Evolutionary conservation across 2,329 filamentous ascomycete species (phyloP).

Genomic region (Phialophora tarda): DNA sequence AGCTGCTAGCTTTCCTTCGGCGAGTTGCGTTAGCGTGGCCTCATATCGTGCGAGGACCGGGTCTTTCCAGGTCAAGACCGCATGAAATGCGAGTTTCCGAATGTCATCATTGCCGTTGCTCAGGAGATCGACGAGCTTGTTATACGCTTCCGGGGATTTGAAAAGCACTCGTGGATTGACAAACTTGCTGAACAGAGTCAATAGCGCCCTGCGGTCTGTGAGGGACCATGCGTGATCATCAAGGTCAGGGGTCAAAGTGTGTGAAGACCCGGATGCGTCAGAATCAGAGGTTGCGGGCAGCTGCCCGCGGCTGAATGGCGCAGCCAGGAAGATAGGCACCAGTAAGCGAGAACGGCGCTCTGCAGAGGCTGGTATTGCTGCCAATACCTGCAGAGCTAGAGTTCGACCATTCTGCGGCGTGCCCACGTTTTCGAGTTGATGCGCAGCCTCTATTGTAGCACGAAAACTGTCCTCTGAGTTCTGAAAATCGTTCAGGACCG

Average conservation of each 20-base stretch:
- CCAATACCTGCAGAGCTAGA: constrained; percentile 80
- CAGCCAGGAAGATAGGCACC: constrained; percentile 83
- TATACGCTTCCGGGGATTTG: constrained; percentile 75
- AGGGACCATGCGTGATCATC: constrained; percentile 50
- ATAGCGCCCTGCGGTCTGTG: constrained; percentile 78
- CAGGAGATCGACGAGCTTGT: constrained; percentile 74
- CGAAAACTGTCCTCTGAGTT: constrained; percentile 65
- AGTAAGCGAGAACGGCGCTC: constrained; percentile 85
- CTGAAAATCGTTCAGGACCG: constrained; percentile 60
- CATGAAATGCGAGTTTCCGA: constrained; percentile 82
- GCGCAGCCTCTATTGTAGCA: constrained; percentile 62
- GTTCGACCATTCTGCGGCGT: constrained; percentile 62
- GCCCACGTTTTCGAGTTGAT: constrained; percentile 25
- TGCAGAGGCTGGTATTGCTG: constrained; percentile 73
- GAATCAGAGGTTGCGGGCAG: constrained; percentile 23
- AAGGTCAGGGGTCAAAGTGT: constrained; percentile 39
- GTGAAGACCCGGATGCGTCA: constrained; percentile 34
- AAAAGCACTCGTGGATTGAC: constrained; percentile 84
- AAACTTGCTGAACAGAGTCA: constrained; percentile 83
- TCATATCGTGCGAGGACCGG: constrained; percentile 76
- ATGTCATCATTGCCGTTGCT: constrained; percentile 89
- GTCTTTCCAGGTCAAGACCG: constrained; percentile 87
- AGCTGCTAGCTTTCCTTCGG: constrained; percentile 90
- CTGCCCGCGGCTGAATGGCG: constrained; percentile 51
- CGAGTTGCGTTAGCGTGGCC: constrained; percentile 81